Evolutionary conservation across 345 rosid species (phyloP).

Genomic region (Eucalyptus albens): DNA sequence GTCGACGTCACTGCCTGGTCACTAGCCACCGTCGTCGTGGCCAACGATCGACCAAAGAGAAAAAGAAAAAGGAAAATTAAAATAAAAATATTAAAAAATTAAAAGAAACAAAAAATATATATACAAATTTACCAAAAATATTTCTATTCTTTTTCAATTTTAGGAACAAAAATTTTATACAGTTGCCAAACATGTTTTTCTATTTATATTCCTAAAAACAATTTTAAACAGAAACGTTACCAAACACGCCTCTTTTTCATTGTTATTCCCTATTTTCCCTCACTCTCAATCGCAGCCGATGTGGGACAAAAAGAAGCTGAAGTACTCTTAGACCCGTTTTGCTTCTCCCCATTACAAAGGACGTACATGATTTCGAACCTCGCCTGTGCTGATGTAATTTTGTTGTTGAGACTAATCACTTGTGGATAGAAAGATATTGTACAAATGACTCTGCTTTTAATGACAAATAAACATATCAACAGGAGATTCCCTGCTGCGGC

Average conservation of each 20-base stretch:
- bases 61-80: no score
- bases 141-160: no score
- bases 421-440: not conserved
- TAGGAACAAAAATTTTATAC: no score
- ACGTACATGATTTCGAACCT: not conserved
- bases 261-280: not conserved
- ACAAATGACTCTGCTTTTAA: not conserved
- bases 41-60: accelerated
- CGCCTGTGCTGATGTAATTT: not conserved
- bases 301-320: not conserved
- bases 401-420: not conserved
- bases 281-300: not conserved
- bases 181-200: accelerated
- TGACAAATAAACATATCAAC: not conserved
- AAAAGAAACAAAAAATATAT: no score
- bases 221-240: no score
- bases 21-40: no score
- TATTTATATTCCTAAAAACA: no score
- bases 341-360: not conserved
- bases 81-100: no score
- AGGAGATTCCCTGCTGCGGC: not conserved
- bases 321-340: not conserved
- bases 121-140: no score
- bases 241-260: not conserved
- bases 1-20: no score